Evolutionary conservation across 345 rosid species (phyloP), one percentile per base, ranked within the genome.

Genomic region (Arabidopsis suecica): DNA sequence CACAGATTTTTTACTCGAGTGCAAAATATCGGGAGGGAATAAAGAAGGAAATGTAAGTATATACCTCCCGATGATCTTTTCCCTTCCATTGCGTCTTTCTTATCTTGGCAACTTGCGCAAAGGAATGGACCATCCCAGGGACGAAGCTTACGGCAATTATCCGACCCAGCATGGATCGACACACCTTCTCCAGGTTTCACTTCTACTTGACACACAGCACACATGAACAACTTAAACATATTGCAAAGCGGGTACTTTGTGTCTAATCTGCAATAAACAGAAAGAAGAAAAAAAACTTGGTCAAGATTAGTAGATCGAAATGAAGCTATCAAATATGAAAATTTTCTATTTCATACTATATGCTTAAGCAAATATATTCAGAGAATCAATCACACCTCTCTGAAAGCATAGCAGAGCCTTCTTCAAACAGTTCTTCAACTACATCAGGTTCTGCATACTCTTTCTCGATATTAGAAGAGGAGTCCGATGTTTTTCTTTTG

Each of bases 101-200:
- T 96, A 72, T 93, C 89, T 80, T 96, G 99, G 88, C 99, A 96
- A 85, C 91, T 96, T 50, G 63, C 58, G 75, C 99, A 96, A 82
- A 96, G 98, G 84, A 93, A 96, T 68, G 99, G 99, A 71, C 99
- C 99, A 87, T 96, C 99, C 93, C 98, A 93, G 5, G 99, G 95
- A 63, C 97, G 97, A 71, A 86, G 73, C 78, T 84, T 93, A 66
- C 88, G 79, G 8, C 81, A 69, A 77, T 83, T 78, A 71, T 94
- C 71, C 25, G 91, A 61, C 9, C 86, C 97, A 41, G 88, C 88
- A 53, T 96, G 99, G 82, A 96, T 86, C 55, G 99, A 93, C 56
- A 91, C 77, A 61, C 98, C 99, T 84, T 96, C 93, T 59, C 93
- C 98, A 36, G 99, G 99, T 84, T 87, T 93, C 63, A 93, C 86